Evolutionary conservation across 805 yeast species (phyloP).

Genomic region (Zygoascus bituminiphila): DNA sequence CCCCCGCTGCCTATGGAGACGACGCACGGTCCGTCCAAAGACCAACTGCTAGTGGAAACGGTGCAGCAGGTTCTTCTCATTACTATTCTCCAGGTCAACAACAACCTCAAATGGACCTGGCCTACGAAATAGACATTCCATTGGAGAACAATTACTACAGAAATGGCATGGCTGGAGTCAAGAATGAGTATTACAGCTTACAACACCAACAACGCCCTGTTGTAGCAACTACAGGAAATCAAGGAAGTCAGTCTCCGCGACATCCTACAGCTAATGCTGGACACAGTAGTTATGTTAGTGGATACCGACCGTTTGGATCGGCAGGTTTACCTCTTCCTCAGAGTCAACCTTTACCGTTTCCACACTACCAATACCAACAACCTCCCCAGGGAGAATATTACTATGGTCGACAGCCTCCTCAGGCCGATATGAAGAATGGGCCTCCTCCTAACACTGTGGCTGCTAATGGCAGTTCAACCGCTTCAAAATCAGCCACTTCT

Average conservation of each 20-base stretch:
- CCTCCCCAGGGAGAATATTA: neutral
- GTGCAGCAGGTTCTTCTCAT: neutral
- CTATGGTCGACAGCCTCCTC: neutral
- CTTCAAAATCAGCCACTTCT: neutral
- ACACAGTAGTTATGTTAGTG: constrained; percentile 8
- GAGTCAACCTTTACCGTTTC: constrained; percentile 2
- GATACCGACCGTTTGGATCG: constrained; percentile 15
- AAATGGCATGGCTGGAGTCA: too few relatives aligned
- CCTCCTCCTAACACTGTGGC: neutral
- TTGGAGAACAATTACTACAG: neutral
- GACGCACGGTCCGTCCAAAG: neutral
- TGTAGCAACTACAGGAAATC: neutral
- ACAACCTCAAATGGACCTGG: neutral
- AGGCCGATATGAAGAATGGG: neutral
- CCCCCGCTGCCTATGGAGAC: neutral
- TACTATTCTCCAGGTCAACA: neutral
- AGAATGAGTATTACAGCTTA: neutral
- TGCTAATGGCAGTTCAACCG: neutral
- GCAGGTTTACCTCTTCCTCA: constrained; percentile 10
- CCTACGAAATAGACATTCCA: constrained; percentile 5
- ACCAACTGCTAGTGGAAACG: neutral
- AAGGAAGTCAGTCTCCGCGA: neutral
- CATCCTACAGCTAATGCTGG: neutral
- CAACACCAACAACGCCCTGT: neutral
- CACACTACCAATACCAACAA: constrained; percentile 4